Base-by-base conservation (phyloP, 371 early-diverging fungal genomes). In the Circinella minor region DNA sequence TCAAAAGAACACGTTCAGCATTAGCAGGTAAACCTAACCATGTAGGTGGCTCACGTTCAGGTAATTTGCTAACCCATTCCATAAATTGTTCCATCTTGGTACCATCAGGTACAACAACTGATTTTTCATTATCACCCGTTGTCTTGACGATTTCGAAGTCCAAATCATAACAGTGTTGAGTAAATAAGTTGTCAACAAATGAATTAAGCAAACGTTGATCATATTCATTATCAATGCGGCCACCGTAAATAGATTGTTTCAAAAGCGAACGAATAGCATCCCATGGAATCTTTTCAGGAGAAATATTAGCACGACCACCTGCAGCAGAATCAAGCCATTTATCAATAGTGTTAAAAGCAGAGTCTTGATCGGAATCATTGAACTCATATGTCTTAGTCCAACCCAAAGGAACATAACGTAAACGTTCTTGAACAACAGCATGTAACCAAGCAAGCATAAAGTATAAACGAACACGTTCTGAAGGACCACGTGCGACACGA, bases 351-450 rank as follows among this genome's bases (percentile, higher is more conserved):
- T 85, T 88, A 36, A 98, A 75, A 0, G 96, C 97, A 77, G 94
- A 95, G 46, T 95, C 95, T 78, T 93, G 92, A 81, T 99, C 99
- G 3, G 98, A 93, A 67, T 99, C 99, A 76, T 96, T 98, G 79
- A 99, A 99, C 74, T 98, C 99, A 74, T 98, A 99, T 0, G 84
- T 72, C 84, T 96, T 97, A 15, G 98, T 92, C 99, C 99, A 99
- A 37, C 99, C 99, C 37, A 99, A 80, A 54, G 99, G 99, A 4
- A 92, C 94, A 79, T 99, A 98, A 5, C 98, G 93, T 37, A 97
- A 83, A 69, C 99, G 94, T 81, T 99, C 99, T 75, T 95, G 88
- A 3, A 97, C 90, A 34, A 98, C 87, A 4, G 97, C 93, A 80
- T 99, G 98, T 38, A 99, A 80, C 99, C 99, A 99, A 4, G 98